Evolutionary conservation across 2,329 filamentous ascomycete genomes (phyloP).

Genomic region (Corniculantispora saksenae): DNA sequence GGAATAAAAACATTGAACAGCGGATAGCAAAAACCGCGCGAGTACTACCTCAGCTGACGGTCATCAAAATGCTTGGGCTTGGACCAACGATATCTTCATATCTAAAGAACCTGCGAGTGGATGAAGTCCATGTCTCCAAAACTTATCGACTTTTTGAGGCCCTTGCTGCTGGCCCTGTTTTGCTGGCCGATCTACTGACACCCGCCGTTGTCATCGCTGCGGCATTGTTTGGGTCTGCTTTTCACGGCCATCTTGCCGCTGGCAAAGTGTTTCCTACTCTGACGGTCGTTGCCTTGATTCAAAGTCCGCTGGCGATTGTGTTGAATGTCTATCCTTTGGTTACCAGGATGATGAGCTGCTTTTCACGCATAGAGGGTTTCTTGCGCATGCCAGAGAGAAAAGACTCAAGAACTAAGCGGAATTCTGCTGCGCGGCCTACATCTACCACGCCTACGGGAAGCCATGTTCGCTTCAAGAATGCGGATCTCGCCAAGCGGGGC

Average conservation of each 20-base stretch:
- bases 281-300: not conserved
- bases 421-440: not conserved
- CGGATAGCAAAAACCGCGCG: not conserved
- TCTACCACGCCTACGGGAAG: not conserved
- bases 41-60: not conserved
- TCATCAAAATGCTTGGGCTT: slow-evolving; percentile 7
- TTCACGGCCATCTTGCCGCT: not conserved
- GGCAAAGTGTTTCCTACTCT: not conserved
- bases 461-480: not conserved
- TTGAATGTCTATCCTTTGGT: not conserved
- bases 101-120: not conserved
- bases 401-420: not conserved
- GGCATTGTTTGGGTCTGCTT: not conserved
- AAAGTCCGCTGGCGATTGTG: not conserved
- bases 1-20: not conserved
- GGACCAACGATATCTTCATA: not conserved
- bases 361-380: not conserved
- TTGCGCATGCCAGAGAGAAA: not conserved
- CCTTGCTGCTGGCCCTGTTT: not conserved
- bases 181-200: not conserved
- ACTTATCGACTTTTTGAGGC: not conserved
- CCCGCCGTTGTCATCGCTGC: not conserved
- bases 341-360: not conserved
- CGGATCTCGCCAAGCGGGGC: not conserved
- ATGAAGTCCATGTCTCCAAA: not conserved